phyloP scores from a whole-genome alignment of 768 basidiomycete genomes.

The Ramaria sp. region DNA sequence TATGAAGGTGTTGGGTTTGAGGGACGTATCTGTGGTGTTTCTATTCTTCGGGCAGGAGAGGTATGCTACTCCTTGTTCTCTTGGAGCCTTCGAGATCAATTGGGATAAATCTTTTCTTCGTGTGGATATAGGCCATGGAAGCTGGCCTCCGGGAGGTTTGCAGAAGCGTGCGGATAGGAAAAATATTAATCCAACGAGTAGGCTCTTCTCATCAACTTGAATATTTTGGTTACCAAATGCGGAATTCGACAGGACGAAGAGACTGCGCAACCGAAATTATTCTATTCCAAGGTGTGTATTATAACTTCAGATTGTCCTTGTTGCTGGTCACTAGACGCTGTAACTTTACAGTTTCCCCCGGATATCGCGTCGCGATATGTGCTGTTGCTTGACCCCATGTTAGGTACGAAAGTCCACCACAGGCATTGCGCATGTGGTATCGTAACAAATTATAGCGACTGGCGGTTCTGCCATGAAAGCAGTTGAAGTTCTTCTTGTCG shows the following conservation, averaged over 20 bases:
- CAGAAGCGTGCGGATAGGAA: constrained; percentile 87
- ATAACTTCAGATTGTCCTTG: not conserved
- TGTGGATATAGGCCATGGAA: constrained; percentile 74
- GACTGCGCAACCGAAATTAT: constrained; percentile 85
- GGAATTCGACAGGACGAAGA: constrained; percentile 70
- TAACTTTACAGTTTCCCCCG: constrained; percentile 59
- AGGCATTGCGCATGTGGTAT: not conserved
- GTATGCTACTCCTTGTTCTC: constrained; percentile 24
- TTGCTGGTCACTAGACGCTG: not conserved
- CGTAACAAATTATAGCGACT: constrained; percentile 43
- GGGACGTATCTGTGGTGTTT: constrained; percentile 94
- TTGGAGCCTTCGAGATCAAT: not conserved
- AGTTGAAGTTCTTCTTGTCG: constrained; percentile 84
- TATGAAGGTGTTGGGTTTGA: constrained; percentile 93
- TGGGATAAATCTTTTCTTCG: not conserved
- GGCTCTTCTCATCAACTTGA: constrained; percentile 13
- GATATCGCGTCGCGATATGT: constrained; percentile 90
- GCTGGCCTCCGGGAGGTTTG: constrained; percentile 93
- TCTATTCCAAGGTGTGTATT: constrained; percentile 63
- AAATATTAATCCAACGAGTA: constrained; percentile 95
- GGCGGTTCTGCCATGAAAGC: constrained; percentile 98
- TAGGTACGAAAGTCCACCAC: constrained; percentile 46
- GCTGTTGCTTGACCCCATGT: constrained; percentile 94
- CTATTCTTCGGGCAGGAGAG: constrained; percentile 90
- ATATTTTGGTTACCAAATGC: not conserved